Base-by-base conservation (phyloP, 495 filamentous ascomycete genomes). In the Aspergillus cristatus region DNA sequence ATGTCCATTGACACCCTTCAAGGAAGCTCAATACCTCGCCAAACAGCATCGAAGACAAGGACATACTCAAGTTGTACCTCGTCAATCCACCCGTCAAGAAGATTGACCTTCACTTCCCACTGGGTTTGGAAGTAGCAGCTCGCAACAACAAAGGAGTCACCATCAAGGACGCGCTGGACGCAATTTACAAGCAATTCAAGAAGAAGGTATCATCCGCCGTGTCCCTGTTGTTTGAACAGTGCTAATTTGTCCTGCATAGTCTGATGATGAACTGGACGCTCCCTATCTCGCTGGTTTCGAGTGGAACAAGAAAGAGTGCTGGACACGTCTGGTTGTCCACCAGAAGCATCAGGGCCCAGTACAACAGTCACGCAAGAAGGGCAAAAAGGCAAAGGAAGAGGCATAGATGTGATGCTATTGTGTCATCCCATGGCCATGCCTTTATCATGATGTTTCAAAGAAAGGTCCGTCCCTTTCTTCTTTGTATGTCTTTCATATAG, bases 11-110 rank as follows among this genome's bases (percentile, higher is more conserved):
- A 37, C 34, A 14, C 16, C 18, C 5, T 28, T 30, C 17, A 48
- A 94, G 88, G 88, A 89, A 85, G 60, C 77, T 95, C 46, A 95
- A 95, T 69, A 88, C 79, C 17, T 87, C 87, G 12, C 76, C 88
- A 17, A 58, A 68, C 15, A 71, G 72, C 10, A 53, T 94, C 36
- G 81, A 93, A 25, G 86, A 95, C 32, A 85, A 82, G 55, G 82
- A 87, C 1, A 70, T 72, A 30, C 78, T 95, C 37, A 85, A 84
- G 63, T 81, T 91, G 60, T 61, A 75, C 34, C 82, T 94, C 47
- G 74, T 81, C 55, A 78, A 62, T 14, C 88, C 88, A 26, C 78
- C 79, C 7, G 80, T 95, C 63, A 94, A 89, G 74, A 90, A 88
- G 67, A 84, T 95, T 63, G 86, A 94, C 67, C 71, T 95, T 8